Base-by-base conservation (phyloP, 1,139 yeast genomes). In the Taphrina wiesneri region DNA sequence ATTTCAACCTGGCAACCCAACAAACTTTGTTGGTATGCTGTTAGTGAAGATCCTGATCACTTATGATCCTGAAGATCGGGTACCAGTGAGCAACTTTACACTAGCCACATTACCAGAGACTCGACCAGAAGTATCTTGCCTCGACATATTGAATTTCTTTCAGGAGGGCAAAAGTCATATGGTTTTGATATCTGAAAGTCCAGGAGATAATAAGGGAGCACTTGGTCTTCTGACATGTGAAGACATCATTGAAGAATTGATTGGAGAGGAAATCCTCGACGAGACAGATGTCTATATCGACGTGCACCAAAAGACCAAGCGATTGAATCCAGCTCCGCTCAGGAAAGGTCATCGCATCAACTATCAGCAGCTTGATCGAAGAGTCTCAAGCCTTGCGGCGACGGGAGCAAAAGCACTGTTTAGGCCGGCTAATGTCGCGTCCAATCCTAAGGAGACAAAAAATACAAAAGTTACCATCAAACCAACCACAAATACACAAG, bases 91-190 rank as follows among this genome's bases (percentile, higher is more conserved):
- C 0, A 85, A 93, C 6, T 93, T 93, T 80, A 97, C 98, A 7
- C 81, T 93, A 73, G 98, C 98, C 1, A 93, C 98, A 0, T 82
- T 93, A 60, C 99, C 99, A 0, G 98, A 93, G 78, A 93, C 99
- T 0, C 86, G 88, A 1, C 87, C 90, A 41, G 92, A 88, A 65
- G 92, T 98, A 1, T 90, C 97, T 3, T 93, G 98, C 77, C 81
- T 93, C 74, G 92, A 93, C 76, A 92, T 93, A 70, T 82, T 93
- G 73, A 93, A 93, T 76, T 93, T 92, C 77, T 93, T 93, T 81
- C 99, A 93, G 77, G 98, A 92, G 76, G 99, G 99, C 69, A 92
- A 91, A 76, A 87, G 96, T 1, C 99, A 93, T 76, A 93, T 93
- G 99, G 93, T 95, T 72, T 87, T 92, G 51, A 97, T 93, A 13